These are phyloP conservation scores for Austroboletus eburneus DNA, from an alignment of 768 basidiomycete genomes.

Conservation along the genomic window DNA sequence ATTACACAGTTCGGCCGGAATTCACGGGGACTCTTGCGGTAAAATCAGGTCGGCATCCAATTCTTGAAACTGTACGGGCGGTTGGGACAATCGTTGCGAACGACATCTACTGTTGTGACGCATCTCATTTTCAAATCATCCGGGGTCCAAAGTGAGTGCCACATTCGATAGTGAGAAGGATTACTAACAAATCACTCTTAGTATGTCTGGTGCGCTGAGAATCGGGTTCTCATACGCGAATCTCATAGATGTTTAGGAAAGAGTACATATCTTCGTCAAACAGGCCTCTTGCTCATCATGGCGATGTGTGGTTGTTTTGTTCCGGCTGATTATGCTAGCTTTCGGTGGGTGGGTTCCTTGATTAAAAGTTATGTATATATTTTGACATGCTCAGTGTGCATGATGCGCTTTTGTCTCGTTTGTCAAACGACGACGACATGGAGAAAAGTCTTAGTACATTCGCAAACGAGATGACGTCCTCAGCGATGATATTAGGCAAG, in stretches of 20 bases:
- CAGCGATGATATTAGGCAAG: conserved; percentile 84
- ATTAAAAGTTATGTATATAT: neutral
- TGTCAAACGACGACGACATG: conserved; percentile 93
- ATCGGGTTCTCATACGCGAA: neutral
- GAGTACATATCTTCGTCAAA: conserved; percentile 88
- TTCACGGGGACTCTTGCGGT: conserved; percentile 88
- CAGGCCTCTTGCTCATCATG: conserved; percentile 78
- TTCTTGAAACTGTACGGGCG: conserved; percentile 70
- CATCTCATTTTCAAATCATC: conserved; percentile 85
- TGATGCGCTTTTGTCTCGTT: conserved; percentile 76
- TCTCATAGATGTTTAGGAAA: conserved; percentile 51
- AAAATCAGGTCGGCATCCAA: conserved; percentile 84
- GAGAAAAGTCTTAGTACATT: conserved; percentile 92
- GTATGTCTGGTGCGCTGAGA: conserved; percentile 52
- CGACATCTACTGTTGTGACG: conserved; percentile 83
- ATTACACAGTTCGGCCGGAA: conserved; percentile 77
- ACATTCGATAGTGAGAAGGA: neutral
- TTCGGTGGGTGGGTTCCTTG: conserved; percentile 50
- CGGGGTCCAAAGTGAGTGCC: conserved; percentile 80
- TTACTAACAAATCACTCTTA: conserved; percentile 19
- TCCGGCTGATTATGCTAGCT: conserved; percentile 90
- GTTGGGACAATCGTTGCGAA: conserved; percentile 77
- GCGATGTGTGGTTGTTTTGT: conserved; percentile 91
- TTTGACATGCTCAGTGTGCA: conserved; percentile 50
- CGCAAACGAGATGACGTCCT: conserved; percentile 89